Evolutionary conservation across 345 rosid species (phyloP), one percentile per base, ranked within the genome.

Genomic region (Euphorbia tirucalli): DNA sequence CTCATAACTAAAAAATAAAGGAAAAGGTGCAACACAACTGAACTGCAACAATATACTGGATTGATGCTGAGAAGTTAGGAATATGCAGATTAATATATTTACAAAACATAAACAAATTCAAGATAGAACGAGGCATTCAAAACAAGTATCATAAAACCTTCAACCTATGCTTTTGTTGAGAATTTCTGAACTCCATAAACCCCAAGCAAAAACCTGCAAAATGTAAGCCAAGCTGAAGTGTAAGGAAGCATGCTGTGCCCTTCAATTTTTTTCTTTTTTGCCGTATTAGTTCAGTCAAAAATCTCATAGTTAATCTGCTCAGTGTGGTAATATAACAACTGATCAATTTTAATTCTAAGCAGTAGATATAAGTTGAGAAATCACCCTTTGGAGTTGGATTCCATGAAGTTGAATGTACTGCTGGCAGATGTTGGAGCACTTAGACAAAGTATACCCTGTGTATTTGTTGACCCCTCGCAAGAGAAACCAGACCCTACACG

Each of bases 381-480:
- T 60, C 61, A 85, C 87, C 79, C 52, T 74, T 75, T 24, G 58
- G 76, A 68, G 79, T 77, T 9, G 76, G 77, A 74, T 74, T 77
- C 85, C 85, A 81, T 69, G 69, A 30, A 46, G 71, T 71, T 67
- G 74, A 74, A 16, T 80, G 49, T 1, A 71, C 31, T 7, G 74
- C 30, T 1, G 79, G 68, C 65, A 58, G 71, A 62, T 75, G 73
- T 62, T 61, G 83, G 28, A 81, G 71, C 89, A 85, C 81, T 79
- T 72, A 58, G 73, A 30, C 25, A 18, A 72, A 55, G 56, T 43
- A 7, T 31, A 41, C 44, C 27, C 65, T 65, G 52, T 43, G 65
- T 58, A 25, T 18, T 58, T 28, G 54, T 58, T 18, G 22, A 43
- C n/a, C 30, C 35, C 58, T 13, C 28, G 32, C 52, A 48, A 62